Evolutionary conservation across 352 stramenopile species (phyloP).

Genomic region (Globisporangium apiculatum): DNA sequence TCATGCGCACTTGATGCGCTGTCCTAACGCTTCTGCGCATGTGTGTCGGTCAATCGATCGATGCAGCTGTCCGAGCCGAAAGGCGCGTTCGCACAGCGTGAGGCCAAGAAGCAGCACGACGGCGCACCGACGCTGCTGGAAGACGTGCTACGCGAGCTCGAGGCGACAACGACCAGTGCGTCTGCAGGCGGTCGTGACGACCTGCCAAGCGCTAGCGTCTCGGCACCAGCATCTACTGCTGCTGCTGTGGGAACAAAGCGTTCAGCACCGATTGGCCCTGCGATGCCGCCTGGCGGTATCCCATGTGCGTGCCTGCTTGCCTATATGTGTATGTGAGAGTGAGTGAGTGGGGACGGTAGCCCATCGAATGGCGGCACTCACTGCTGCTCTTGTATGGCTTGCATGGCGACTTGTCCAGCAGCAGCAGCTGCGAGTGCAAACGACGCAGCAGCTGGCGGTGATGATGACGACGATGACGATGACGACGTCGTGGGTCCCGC

Average conservation of each 20-base stretch:
- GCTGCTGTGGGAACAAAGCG: conserved; percentile 1
- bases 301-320: background rate
- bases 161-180: conserved; percentile 21
- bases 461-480: conserved; percentile 38
- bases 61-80: conserved; percentile 43
- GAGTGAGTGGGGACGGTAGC: background rate
- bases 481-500: conserved; percentile 54
- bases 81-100: conserved; percentile 39
- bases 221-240: background rate
- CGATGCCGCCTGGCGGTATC: conserved; percentile 25
- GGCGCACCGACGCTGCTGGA: conserved; percentile 35
- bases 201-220: too few species aligned
- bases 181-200: too few species aligned
- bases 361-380: background rate
- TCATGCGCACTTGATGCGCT: too few species aligned
- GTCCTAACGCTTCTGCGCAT: too few species aligned
- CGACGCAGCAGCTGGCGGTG: conserved; percentile 1
- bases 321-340: too few species aligned
- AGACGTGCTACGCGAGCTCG: conserved; percentile 35
- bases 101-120: background rate
- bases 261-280: conserved; percentile 43
- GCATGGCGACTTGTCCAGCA: background rate
- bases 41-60: too few species aligned
- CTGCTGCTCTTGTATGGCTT: background rate
- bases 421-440: conserved; percentile 1